phyloP scores from a whole-genome alignment of 1,284 basidiomycete species.

The Cryptococcus hybrid region DNA sequence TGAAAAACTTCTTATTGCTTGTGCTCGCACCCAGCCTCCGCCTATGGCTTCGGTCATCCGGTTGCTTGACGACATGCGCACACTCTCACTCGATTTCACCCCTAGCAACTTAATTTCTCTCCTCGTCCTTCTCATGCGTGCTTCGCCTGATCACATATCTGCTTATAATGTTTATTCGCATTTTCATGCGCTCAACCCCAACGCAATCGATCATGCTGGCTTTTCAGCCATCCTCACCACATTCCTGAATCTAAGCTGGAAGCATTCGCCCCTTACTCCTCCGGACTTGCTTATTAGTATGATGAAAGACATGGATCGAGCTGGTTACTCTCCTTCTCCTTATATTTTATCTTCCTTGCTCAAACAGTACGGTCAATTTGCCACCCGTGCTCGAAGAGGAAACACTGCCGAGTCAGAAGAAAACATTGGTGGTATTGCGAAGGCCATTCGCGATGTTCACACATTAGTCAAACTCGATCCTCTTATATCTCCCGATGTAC shows the following conservation, averaged over 20 bases:
- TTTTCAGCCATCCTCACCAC: slow-evolving; percentile 63
- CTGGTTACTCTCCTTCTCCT: slow-evolving; percentile 60
- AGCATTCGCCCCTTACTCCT: slow-evolving; percentile 54
- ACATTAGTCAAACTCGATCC: slow-evolving; percentile 75
- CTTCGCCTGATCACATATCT: slow-evolving; percentile 56
- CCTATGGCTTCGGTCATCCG: slow-evolving; percentile 45
- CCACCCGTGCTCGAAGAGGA: slow-evolving; percentile 8
- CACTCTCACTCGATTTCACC: slow-evolving; percentile 45
- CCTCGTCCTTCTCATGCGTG: slow-evolving; percentile 62
- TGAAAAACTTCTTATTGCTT: slow-evolving; percentile 16
- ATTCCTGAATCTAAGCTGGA: slow-evolving; percentile 60
- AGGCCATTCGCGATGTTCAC: slow-evolving; percentile 66
- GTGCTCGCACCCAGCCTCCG: slow-evolving; percentile 12
- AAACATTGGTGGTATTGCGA: slow-evolving; percentile 4
- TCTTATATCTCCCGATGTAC: slow-evolving; percentile 67
- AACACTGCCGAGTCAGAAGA: not conserved
- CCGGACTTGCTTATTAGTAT: slow-evolving; percentile 71
- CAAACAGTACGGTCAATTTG: slow-evolving; percentile 46
- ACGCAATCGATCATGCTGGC: slow-evolving; percentile 57
- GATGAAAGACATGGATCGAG: slow-evolving; percentile 74
- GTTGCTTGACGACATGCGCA: slow-evolving; percentile 59
- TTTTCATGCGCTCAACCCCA: slow-evolving; percentile 49
- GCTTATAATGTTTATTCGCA: slow-evolving; percentile 63
- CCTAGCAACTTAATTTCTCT: slow-evolving; percentile 56
- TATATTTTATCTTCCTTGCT: slow-evolving; percentile 73